Evolutionary conservation across 1,284 basidiomycete species (phyloP).

Genomic region (Spongiforma sp.): DNA sequence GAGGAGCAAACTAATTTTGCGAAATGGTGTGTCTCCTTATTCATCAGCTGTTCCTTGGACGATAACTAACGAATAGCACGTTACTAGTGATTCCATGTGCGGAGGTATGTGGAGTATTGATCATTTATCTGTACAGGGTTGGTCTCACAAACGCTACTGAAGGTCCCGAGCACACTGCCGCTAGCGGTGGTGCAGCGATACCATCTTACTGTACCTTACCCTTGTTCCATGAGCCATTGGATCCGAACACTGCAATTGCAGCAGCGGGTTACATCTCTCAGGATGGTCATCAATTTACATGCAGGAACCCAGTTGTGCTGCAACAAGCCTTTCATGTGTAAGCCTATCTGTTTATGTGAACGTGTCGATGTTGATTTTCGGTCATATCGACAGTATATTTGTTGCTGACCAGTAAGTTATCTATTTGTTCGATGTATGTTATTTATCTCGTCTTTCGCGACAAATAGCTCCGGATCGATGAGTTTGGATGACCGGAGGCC

Average conservation of each 20-base stretch:
- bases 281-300: conserved; percentile 52
- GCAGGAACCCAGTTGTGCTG: conserved; percentile 58
- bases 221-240: conserved; percentile 54
- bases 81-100: conserved; percentile 58
- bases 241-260: conserved; percentile 29
- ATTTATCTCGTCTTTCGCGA: background rate
- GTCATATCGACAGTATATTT: conserved; percentile 26
- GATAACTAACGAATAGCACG: background rate
- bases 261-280: conserved; percentile 56
- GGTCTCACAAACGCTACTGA: conserved; percentile 1
- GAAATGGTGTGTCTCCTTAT: conserved; percentile 55
- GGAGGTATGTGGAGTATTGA: no score
- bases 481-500: conserved; percentile 45
- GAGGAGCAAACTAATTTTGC: conserved; percentile 58
- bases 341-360: background rate
- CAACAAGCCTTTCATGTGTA: conserved; percentile 40
- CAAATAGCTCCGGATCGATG: conserved; percentile 60
- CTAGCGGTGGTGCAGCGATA: conserved; percentile 43
- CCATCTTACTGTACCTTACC: conserved; percentile 62
- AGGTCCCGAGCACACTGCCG: conserved; percentile 51
- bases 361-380: conserved; percentile 1
- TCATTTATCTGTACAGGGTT: background rate
- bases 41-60: background rate
- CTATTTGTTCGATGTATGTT: background rate
- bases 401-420: conserved; percentile 32